These are phyloP conservation scores for Piedraia hortae DNA, from an alignment of 2,329 filamentous ascomycete species.

Conservation along the genomic window DNA sequence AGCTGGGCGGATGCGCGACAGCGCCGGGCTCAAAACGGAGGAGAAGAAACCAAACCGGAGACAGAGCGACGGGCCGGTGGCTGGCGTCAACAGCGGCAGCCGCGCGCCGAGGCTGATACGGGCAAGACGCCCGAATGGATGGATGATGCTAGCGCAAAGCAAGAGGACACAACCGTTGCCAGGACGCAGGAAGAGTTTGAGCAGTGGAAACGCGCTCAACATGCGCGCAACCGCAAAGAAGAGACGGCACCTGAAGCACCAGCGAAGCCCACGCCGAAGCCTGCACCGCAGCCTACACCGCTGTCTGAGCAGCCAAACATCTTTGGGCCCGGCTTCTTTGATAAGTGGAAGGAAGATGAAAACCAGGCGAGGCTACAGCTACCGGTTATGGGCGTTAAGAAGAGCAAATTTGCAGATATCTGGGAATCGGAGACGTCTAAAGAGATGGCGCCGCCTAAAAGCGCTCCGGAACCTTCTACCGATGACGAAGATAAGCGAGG, in stretches of 20 bases:
- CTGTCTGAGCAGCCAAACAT: constrained; percentile 26
- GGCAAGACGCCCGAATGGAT: constrained; percentile 71
- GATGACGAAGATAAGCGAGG: constrained; percentile 46
- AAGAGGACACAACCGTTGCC: constrained; percentile 22
- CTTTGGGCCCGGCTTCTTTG: constrained; percentile 37
- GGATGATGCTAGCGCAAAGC: constrained; percentile 28
- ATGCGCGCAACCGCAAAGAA: constrained; percentile 43
- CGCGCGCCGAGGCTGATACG: constrained; percentile 24
- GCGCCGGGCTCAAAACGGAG: constrained; percentile 18
- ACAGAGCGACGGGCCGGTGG: constrained; percentile 22
- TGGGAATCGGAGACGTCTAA: constrained; percentile 12
- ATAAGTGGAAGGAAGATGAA: constrained; percentile 21
- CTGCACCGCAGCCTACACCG: constrained; percentile 1
- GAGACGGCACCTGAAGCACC: constrained; percentile 10
- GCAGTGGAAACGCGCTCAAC: constrained; percentile 58
- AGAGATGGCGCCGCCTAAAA: constrained; percentile 3
- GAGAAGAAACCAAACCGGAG: constrained; percentile 28
- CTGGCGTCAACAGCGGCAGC: constrained; percentile 32
- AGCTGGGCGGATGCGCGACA: constrained; percentile 51
- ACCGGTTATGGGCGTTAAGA: constrained; percentile 17
- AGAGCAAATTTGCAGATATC: constrained; percentile 33
- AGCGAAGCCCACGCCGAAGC: constrained; percentile 3
- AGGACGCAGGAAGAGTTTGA: constrained; percentile 81
- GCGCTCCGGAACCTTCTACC: constrained; percentile 4
- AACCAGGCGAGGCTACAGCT: constrained; percentile 11